These are phyloP conservation scores for Metschnikowia chrysomelidarum DNA, from an alignment of 805 yeast species.

Conservation along the genomic window DNA sequence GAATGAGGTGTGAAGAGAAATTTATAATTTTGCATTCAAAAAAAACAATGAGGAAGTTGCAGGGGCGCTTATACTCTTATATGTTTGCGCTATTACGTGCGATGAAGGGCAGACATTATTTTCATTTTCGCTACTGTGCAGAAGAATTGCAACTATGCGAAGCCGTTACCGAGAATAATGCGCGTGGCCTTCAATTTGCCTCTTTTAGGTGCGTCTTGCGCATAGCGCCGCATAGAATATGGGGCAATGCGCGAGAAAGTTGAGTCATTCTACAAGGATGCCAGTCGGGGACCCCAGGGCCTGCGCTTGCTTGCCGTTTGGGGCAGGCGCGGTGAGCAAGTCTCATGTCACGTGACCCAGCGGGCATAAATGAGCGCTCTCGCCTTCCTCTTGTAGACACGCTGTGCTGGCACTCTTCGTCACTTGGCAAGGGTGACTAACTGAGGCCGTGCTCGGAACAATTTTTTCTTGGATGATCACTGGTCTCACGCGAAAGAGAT, in stretches of 20 bases:
- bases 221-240: slow-evolving; percentile 7
- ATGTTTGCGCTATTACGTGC: too few relatives aligned
- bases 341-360: slow-evolving; percentile 3
- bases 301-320: background rate
- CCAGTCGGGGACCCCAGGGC: slow-evolving; percentile 3
- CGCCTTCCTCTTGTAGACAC: background rate
- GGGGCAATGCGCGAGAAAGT: slow-evolving; percentile 10
- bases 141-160: slow-evolving; percentile 4
- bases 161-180: slow-evolving; percentile 4
- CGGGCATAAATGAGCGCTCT: background rate
- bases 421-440: background rate
- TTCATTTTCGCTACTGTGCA: too few relatives aligned
- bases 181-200: slow-evolving; percentile 5
- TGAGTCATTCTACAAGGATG: slow-evolving; percentile 8
- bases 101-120: too few relatives aligned
- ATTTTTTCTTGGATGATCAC: background rate
- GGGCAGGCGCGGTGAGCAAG: background rate
- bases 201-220: slow-evolving; percentile 3
- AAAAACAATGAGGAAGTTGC: too few relatives aligned
- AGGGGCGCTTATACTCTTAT: too few relatives aligned
- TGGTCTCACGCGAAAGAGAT: too few relatives aligned
- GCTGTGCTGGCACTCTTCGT: background rate
- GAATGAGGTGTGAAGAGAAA: background rate
- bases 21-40: background rate
- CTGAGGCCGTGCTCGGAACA: slow-evolving; percentile 2